phyloP scores from a whole-genome alignment of 2,329 filamentous ascomycete genomes.

The Botrytis elliptica region DNA sequence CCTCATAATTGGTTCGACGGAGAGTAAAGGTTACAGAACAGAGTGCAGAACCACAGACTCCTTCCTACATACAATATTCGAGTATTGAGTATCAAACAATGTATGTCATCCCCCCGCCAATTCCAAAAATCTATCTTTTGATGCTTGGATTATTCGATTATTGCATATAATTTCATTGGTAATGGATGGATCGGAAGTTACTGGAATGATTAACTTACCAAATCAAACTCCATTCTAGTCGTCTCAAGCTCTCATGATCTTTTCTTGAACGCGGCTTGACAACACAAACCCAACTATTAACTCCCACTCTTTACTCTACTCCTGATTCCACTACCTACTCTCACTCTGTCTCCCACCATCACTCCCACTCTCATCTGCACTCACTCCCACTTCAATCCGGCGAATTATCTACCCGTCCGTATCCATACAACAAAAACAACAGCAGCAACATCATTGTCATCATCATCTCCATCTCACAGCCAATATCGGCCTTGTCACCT shows the following conservation, averaged over 20 bases:
- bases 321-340: neutral
- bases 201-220: neutral
- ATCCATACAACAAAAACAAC: neutral
- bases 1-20: neutral
- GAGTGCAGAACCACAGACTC: neutral
- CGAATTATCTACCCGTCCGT: neutral
- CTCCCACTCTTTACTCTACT: neutral
- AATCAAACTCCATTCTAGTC: neutral
- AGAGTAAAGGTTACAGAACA: neutral
- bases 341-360: neutral
- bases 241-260: neutral
- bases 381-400: neutral
- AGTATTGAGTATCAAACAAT: neutral
- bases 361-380: neutral
- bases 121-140: too few relatives aligned
- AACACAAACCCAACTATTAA: neutral
- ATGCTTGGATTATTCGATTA: neutral
- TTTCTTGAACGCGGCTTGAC: neutral
- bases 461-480: neutral
- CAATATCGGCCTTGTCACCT: constrained; percentile 9
- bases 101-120: neutral
- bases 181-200: neutral
- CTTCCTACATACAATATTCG: neutral
- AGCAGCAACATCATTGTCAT: neutral
- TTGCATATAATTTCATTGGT: neutral